A percentile compares a stretch with the other conserved stretches of the same genome.
Evolutionary conservation across 345 rosid species (phyloP).

Genomic region (Citrus medica): DNA sequence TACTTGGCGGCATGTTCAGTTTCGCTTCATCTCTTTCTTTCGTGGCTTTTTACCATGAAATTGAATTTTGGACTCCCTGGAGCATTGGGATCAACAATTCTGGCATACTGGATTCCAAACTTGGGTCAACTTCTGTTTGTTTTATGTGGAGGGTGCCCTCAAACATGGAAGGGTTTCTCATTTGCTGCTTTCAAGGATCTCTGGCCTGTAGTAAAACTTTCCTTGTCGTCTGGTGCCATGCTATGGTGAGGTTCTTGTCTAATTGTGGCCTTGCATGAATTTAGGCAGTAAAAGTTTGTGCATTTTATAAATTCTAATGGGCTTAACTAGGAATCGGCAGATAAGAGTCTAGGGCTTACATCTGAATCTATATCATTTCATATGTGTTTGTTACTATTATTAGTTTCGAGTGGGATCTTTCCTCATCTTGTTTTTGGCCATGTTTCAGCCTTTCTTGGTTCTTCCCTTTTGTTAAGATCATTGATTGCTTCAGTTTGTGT

Average conservation of each 20-base stretch:
- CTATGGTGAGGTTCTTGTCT: conserved; percentile 42
- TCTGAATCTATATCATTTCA: neutral
- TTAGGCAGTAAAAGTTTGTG: neutral
- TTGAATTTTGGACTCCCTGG: conserved; percentile 55
- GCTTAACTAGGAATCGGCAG: neutral
- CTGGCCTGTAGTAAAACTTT: conserved; percentile 61
- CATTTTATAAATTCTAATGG: neutral
- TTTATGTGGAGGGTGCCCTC: conserved; percentile 56
- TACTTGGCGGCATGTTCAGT: conserved; percentile 53
- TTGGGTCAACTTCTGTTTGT: conserved; percentile 59
- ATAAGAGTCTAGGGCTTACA: neutral
- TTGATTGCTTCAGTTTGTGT: neutral
- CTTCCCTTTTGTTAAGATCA: neutral
- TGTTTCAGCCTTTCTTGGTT: neutral
- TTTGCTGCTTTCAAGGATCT: conserved; percentile 60
- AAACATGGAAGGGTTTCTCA: conserved; percentile 73
- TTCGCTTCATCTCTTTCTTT: conserved; percentile 44
- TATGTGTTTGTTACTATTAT: neutral
- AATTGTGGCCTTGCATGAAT: neutral
- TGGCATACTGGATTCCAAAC: conserved; percentile 82
- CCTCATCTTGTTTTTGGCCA: neutral
- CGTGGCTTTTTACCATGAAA: conserved; percentile 60
- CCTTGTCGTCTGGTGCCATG: conserved; percentile 75
- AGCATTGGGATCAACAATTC: conserved; percentile 54
- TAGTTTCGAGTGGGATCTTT: neutral